A percentile compares a stretch with the other conserved stretches of the same genome.
Conservation (phyloP, 2,329 filamentous ascomycete genomes). For the Xylaria sp. region DNA sequence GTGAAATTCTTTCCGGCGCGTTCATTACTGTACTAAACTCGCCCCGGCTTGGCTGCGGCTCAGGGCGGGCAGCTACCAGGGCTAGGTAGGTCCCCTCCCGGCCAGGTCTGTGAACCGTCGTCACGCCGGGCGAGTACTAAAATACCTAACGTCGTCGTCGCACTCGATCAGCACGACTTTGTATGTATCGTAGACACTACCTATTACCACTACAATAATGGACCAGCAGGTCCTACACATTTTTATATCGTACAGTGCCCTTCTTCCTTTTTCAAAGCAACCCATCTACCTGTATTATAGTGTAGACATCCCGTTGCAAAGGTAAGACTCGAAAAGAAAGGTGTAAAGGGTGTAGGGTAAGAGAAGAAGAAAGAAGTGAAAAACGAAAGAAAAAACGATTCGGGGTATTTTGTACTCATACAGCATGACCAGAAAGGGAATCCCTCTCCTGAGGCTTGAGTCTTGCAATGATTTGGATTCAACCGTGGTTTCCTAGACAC, state of each 20-base stretch:
- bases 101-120: background rate
- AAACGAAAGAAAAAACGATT: background rate
- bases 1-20: background rate
- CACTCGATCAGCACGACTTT: background rate
- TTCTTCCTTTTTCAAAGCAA: background rate
- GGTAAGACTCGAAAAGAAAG: background rate
- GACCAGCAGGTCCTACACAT: background rate
- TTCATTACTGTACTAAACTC: background rate
- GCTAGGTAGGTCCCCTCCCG: too few relatives aligned
- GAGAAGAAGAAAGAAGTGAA: background rate
- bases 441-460: background rate
- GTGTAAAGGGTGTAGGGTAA: background rate
- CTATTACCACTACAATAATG: background rate
- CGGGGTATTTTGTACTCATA: slow-evolving; percentile 8
- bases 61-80: too few relatives aligned
- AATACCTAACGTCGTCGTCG: background rate
- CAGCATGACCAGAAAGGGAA: slow-evolving; percentile 4
- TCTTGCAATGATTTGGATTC: background rate
- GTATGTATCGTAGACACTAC: background rate
- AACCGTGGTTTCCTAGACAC: background rate
- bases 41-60: too few relatives aligned
- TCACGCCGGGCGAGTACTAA: background rate
- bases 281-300: background rate
- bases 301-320: background rate
- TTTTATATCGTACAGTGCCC: background rate